Conservation (phyloP, 805 yeast species). For the Zygotorulaspora sp. region DNA sequence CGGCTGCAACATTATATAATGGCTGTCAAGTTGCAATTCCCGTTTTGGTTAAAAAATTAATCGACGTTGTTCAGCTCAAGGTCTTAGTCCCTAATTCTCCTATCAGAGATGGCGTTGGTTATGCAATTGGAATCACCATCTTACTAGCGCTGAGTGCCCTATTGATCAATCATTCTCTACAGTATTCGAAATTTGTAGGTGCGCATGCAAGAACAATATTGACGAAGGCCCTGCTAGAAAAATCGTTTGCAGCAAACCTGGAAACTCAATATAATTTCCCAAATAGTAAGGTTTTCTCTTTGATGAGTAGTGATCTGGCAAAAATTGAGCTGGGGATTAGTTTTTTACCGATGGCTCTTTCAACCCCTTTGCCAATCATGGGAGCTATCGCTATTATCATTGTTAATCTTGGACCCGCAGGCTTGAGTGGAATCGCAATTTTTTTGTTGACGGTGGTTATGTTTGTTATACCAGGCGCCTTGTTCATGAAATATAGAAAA, state of each 20-base stretch:
- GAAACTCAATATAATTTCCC: conserved; percentile 51
- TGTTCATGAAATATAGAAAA: conserved; percentile 44
- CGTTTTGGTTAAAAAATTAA: conserved; percentile 48
- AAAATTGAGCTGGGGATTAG: conserved; percentile 66
- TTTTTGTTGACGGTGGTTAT: conserved; percentile 39
- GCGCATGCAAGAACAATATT: conserved; percentile 62
- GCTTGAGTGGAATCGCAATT: conserved; percentile 58
- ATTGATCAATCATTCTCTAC: conserved; percentile 48
- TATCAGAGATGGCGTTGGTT: conserved; percentile 52
- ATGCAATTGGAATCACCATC: conserved; percentile 49
- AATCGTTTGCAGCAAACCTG: conserved; percentile 55
- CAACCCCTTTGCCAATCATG: conserved; percentile 50
- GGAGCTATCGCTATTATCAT: conserved; percentile 56
- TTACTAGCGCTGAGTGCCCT: conserved; percentile 41
- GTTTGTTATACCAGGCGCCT: conserved; percentile 42
- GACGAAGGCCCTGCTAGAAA: conserved; percentile 60
- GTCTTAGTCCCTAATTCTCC: conserved; percentile 37
- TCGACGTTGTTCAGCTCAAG: conserved; percentile 47
- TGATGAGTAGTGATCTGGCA: conserved; percentile 72
- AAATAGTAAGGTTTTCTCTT: conserved; percentile 60
- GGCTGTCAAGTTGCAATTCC: conserved; percentile 49
- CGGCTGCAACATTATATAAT: conserved; percentile 45
- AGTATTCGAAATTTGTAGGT: conserved; percentile 53
- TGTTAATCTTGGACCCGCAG: conserved; percentile 61
- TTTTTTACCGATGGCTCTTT: conserved; percentile 52